A percentile compares a stretch with the other conserved stretches of the same genome.
These are phyloP conservation scores for Lyophyllum shimeji DNA, from an alignment of 768 basidiomycete genomes.

Conservation along the genomic window DNA sequence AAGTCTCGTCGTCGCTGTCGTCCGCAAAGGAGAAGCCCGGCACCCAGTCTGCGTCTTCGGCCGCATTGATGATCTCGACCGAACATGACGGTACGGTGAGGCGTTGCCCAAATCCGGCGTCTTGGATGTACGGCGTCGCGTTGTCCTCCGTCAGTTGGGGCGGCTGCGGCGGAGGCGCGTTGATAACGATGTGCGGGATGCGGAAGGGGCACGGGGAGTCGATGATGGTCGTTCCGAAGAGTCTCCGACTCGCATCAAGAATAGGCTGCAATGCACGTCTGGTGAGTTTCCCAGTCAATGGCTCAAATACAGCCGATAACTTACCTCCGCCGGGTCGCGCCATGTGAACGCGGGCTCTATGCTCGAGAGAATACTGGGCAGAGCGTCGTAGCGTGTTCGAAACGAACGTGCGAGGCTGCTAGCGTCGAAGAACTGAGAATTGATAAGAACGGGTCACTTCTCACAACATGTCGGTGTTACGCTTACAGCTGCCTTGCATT, in stretches of 20 bases:
- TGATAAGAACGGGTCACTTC: constrained; percentile 7
- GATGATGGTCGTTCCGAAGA: constrained; percentile 35
- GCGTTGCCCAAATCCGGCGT: constrained; percentile 31
- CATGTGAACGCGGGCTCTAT: constrained; percentile 44
- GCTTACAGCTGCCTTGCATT: constrained; percentile 40
- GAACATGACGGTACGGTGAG: constrained; percentile 28
- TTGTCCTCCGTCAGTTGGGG: constrained; percentile 38
- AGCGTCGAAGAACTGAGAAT: constrained; percentile 38
- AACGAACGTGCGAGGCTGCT: constrained; percentile 33
- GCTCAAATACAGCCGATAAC: constrained; percentile 3
- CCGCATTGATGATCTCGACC: constrained; percentile 25
- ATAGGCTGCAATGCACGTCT: constrained; percentile 23
- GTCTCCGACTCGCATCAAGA: constrained; percentile 18
- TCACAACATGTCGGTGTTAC: constrained; percentile 6
- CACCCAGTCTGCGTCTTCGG: constrained; percentile 9
- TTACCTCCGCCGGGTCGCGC: constrained; percentile 53
- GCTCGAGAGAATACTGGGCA: constrained; percentile 23
- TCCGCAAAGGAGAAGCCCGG: not conserved
- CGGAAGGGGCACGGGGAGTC: constrained; percentile 43
- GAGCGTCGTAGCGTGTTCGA: constrained; percentile 37
- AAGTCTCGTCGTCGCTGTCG: too few relatives aligned
- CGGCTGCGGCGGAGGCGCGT: constrained; percentile 35
- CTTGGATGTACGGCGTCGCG: constrained; percentile 33
- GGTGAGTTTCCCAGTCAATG: not conserved
- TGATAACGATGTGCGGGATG: constrained; percentile 47